Evolutionary conservation across 1,284 basidiomycete genomes (phyloP), one percentile per base, ranked within the genome.

Genomic region (Bjerkandera adusta): DNA sequence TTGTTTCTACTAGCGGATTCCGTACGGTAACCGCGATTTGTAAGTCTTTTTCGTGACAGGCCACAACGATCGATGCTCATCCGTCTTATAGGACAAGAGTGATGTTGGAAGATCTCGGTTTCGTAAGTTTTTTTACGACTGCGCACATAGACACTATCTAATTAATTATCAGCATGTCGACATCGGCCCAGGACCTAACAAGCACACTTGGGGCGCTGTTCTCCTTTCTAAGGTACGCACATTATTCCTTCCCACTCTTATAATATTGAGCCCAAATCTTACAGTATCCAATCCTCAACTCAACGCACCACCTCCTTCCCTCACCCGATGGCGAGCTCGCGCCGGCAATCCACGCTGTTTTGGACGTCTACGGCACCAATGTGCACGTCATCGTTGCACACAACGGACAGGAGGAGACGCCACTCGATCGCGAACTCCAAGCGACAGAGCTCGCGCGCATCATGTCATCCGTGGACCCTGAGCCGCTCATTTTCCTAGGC

Each of bases 371-470:
- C 56, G 92, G 92, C 0, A 85, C 83, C 1, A 75, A 80, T 42
- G 82, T 96, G 18, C 85, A 87, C 12, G 89, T 95, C 0, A 71
- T 96, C 16, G 88, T 96, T 1, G 81, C 89, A 0, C 94, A 97
- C 60, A 97, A 97, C 60, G 94, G 94, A 2, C 94, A 97, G 77
- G 90, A 96, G 75, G 89, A 96, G 63, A 92, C 93, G 43, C 79
- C 87, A 0, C 66, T 93, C 15, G 94, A 97, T 65, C 81, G 94
- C 53, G 88, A 95, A 63, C 67, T 97, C 34, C 94, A 97, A 62
- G 90, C 89, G 36, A 85, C 65, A 26, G 89, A 89, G 58, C 71
- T 97, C 34, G 94, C 88, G 1, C 72, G 84, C 22, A 85, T 97
- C 43, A 89, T 96, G 79, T 68, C 80, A 0, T 75, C 74, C 18